These are phyloP conservation scores for Talaromyces amestolkiae DNA, from an alignment of 2,329 filamentous ascomycete genomes.

Conservation along the genomic window DNA sequence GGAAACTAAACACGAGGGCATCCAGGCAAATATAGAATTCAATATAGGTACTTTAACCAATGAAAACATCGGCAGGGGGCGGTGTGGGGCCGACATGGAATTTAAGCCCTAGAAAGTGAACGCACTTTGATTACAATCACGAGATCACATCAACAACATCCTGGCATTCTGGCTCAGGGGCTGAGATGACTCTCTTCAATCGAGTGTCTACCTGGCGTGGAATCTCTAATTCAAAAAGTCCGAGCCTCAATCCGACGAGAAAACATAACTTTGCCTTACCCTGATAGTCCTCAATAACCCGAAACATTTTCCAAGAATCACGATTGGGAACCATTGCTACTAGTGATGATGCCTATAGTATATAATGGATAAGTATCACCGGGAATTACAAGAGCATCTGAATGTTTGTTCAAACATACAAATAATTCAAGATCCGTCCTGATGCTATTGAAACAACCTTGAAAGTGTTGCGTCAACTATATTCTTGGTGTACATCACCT, in stretches of 20 bases:
- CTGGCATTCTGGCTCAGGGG: not conserved
- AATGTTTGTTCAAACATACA: too few species aligned
- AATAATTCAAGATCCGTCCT: too few species aligned
- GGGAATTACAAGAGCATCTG: too few species aligned
- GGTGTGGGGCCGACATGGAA: not conserved
- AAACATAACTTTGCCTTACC: not conserved
- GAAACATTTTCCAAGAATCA: not conserved
- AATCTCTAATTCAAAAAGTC: too few species aligned
- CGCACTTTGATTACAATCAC: not conserved
- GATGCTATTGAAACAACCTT: too few species aligned
- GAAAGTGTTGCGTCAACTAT: too few species aligned
- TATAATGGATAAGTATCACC: too few species aligned
- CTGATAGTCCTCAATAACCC: not conserved
- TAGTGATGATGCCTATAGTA: too few species aligned
- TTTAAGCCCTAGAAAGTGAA: not conserved
- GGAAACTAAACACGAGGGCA: not conserved
- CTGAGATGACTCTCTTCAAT: not conserved
- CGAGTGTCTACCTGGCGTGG: too few species aligned
- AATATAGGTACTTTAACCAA: not conserved
- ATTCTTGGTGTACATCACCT: too few species aligned
- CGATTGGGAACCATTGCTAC: not conserved
- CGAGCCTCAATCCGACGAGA: not conserved
- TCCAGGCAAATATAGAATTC: not conserved
- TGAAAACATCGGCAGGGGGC: not conserved
- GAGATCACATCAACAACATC: not conserved